phyloP scores from a whole-genome alignment of 257 asterid genomes.

The Henckelia pumila region DNA sequence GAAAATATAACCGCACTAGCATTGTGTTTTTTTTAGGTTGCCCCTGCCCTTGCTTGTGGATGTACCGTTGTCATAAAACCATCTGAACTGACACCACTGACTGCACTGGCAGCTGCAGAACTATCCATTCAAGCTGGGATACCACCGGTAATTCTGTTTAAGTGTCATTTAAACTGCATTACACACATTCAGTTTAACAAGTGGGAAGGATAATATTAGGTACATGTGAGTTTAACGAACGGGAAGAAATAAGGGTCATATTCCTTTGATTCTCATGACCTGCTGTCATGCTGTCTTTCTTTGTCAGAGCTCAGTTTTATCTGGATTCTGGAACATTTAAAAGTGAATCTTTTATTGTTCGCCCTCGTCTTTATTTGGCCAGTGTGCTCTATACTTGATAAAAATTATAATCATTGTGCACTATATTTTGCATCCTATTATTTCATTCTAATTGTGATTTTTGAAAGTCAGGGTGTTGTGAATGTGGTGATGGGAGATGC shows the following conservation, averaged over 20 bases:
- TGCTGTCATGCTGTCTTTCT: not conserved
- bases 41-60: conserved; percentile 98
- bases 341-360: conserved; percentile 15
- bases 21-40: conserved; percentile 56
- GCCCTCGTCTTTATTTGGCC: not conserved
- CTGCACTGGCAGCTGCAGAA: conserved; percentile 97
- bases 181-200: not conserved
- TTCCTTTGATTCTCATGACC: conserved; percentile 8
- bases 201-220: too few relatives aligned
- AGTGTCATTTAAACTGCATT: conserved; percentile 25
- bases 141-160: conserved; percentile 67
- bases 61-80: conserved; percentile 95
- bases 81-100: conserved; percentile 89
- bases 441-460: conserved; percentile 24
- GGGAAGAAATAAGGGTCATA: conserved; percentile 2
- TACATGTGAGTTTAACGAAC: conserved; percentile 4
- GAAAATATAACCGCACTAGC: conserved; percentile 10
- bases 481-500: conserved; percentile 96
- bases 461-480: conserved; percentile 69
- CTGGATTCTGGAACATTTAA: conserved; percentile 18
- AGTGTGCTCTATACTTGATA: conserved; percentile 9
- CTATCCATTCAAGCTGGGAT: conserved; percentile 97
- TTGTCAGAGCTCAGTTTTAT: conserved; percentile 14
- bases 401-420: conserved; percentile 17
- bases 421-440: conserved; percentile 7